Conservation (phyloP, 2,329 filamentous ascomycete genomes). For the Tricladium varicosporioides region DNA sequence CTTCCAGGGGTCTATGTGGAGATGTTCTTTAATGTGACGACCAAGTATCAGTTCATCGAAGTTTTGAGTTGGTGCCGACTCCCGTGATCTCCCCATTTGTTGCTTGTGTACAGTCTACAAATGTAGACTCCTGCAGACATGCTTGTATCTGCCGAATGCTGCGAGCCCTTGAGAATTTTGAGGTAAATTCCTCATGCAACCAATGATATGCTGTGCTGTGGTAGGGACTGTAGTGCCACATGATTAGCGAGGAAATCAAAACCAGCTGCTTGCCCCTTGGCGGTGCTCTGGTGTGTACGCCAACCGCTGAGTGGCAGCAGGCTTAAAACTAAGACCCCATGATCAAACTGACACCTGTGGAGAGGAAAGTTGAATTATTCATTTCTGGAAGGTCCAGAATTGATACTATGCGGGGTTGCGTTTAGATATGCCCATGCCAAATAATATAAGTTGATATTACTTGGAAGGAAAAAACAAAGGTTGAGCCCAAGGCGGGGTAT, state of each 20-base stretch:
- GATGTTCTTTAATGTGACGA: not conserved
- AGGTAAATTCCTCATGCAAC: not conserved
- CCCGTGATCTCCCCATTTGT: not conserved
- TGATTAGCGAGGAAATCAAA: not conserved
- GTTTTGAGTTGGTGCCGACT: not conserved
- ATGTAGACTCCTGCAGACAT: not conserved
- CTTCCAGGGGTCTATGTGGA: not conserved
- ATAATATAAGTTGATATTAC: not conserved
- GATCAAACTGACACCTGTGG: constrained; percentile 3
- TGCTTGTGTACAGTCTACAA: not conserved
- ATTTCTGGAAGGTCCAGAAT: constrained; percentile 7
- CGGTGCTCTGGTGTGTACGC: not conserved
- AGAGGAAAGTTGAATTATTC: not conserved
- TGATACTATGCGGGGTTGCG: constrained; percentile 9
- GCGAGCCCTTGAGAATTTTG: not conserved
- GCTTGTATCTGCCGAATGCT: not conserved
- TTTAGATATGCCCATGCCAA: not conserved
- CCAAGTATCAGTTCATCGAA: not conserved
- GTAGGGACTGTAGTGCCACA: not conserved
- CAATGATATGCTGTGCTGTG: not conserved
- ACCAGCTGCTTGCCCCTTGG: not conserved
- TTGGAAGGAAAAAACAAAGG: not conserved
- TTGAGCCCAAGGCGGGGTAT: not conserved
- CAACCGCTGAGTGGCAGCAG: not conserved
- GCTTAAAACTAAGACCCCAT: not conserved